These are phyloP conservation scores for Stenogyne calaminthoides DNA, from an alignment of 305 asterid species.

Conservation along the genomic window DNA sequence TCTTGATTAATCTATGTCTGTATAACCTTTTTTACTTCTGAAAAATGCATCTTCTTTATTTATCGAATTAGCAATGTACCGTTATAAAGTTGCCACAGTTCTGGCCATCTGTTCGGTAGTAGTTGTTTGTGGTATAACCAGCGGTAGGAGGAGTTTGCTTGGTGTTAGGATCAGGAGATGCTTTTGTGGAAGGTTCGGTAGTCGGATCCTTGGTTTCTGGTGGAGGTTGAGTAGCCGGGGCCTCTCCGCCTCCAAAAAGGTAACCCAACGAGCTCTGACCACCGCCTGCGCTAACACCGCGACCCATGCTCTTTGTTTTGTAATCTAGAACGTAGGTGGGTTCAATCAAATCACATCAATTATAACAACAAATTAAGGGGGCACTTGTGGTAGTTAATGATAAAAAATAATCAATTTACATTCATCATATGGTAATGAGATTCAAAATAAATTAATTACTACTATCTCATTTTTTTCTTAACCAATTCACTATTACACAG, in stretches of 20 bases:
- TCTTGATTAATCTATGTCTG: background rate
- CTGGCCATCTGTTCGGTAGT: constrained; percentile 66
- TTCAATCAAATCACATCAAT: too few relatives aligned
- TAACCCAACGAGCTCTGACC: constrained; percentile 85
- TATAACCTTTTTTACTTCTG: background rate
- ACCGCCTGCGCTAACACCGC: constrained; percentile 79
- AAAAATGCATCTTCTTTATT: too few relatives aligned
- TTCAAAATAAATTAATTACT: too few relatives aligned
- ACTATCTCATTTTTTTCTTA: too few relatives aligned
- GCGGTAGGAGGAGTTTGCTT: constrained; percentile 48
- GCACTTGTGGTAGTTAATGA: too few relatives aligned
- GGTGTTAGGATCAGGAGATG: constrained; percentile 27
- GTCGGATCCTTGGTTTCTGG: background rate
- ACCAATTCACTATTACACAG: too few relatives aligned
- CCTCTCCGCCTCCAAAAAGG: constrained; percentile 64
- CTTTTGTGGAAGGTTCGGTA: constrained; percentile 17
- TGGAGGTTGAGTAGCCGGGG: constrained; percentile 39
- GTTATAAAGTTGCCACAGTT: constrained; percentile 77
- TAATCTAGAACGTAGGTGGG: too few relatives aligned
- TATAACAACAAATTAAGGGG: too few relatives aligned
- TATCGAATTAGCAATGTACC: constrained; percentile 29
- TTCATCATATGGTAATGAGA: too few relatives aligned
- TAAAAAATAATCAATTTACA: too few relatives aligned
- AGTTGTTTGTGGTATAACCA: constrained; percentile 55
- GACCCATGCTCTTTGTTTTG: constrained; percentile 47